These are phyloP conservation scores for Melampsora larici-populina DNA, from an alignment of 1,284 basidiomycete species.

Conservation along the genomic window DNA sequence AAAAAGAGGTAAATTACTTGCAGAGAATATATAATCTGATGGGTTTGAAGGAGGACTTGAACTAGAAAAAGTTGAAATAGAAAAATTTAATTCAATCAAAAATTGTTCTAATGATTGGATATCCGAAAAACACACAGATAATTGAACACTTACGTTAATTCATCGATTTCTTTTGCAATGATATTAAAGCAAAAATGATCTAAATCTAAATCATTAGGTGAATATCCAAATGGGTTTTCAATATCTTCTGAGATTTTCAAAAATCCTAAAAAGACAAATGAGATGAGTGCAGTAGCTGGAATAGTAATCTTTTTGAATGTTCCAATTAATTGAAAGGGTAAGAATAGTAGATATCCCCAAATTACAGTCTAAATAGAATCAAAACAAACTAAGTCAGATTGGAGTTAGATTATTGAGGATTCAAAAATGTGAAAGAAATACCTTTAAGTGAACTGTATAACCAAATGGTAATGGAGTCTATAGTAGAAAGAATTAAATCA, in stretches of 20 bases:
- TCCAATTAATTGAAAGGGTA: conserved; percentile 8
- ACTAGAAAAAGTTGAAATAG: neutral
- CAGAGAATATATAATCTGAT: neutral
- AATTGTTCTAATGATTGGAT: no score
- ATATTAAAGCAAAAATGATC: conserved; percentile 1
- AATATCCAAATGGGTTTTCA: conserved; percentile 9
- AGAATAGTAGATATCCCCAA: conserved; percentile 6
- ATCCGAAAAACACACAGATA: neutral
- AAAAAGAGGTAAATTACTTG: neutral
- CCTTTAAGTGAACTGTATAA: conserved; percentile 35
- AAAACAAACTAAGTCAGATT: neutral
- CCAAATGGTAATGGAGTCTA: conserved; percentile 41
- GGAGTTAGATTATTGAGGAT: neutral
- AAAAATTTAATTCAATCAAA: neutral
- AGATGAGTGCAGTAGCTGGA: neutral
- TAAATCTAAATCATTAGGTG: conserved; percentile 6
- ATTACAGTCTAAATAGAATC: neutral
- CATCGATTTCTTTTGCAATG: conserved; percentile 4
- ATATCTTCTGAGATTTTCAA: neutral
- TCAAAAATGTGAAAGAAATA: conserved; percentile 6
- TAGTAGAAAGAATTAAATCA: neutral
- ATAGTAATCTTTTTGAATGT: neutral
- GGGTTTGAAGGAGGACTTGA: neutral
- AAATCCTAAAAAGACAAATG: conserved; percentile 10
- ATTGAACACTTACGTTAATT: neutral